Base-by-base conservation (phyloP, 345 rosid genomes). In the Passiflora organensis region DNA sequence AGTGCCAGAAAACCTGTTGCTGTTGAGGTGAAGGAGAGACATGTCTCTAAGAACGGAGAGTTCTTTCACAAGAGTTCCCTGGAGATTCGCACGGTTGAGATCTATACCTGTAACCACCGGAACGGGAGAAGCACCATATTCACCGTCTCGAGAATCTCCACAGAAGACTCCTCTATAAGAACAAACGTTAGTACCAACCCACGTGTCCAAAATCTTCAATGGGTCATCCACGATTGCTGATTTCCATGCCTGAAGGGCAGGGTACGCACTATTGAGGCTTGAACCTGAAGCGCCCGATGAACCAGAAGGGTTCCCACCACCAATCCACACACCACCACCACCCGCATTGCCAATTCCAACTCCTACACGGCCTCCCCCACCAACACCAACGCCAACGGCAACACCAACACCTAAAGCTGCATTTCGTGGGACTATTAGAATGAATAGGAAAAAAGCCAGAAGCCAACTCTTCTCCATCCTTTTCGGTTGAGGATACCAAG, bases 171-270 rank as follows among this genome's bases (percentile, higher is more conserved):
- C 90, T 70, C 71, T 76, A 72, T 88, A 91, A 62, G 95, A 78
- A 60, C 96, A 91, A 0, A 91, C 90, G 64, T 83, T 66, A 17
- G 83, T 37, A 14, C 98, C 96, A 32, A 73, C 77, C 98, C 98
- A 91, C 44, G 88, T 82, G 62, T 59, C 69, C 43, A 88, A 60
- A 69, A 91, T 62, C 76, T 76, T 74, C 6, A 66, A 56, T 1
- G 98, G 98, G 68, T 91, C 98, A 32, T 78, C 88, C 15, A 82
- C 65, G 46, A 88, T 79, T 2, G 88, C 78, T 1, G 80, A 60
- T 73, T 84, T 88, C 98, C 98, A 91, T 4, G 85, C 86, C 59
- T 91, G 95, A 23, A 91, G 80, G 32, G 82, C 95, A 59, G 65
- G 32, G 80, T 79, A 85, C 70, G 90, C 87, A 32, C 20, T 42